These are phyloP conservation scores for Podila epigama DNA, from an alignment of 192 early-diverging fungal species.

Conservation along the genomic window DNA sequence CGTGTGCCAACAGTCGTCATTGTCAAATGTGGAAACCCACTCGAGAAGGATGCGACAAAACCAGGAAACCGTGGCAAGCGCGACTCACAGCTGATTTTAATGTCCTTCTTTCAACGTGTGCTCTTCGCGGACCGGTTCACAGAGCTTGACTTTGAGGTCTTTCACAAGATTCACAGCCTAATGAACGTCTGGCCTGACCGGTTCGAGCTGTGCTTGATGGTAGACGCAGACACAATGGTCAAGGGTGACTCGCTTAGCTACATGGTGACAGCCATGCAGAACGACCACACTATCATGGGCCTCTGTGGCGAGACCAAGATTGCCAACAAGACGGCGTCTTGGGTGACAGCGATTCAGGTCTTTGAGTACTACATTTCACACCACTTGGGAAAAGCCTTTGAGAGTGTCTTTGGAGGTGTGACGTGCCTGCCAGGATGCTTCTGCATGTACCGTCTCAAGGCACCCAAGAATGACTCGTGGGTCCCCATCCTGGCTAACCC, in stretches of 20 bases:
- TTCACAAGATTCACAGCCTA: conserved; percentile 80
- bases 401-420: conserved; percentile 96
- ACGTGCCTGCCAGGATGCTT: conserved; percentile 98
- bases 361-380: conserved; percentile 99
- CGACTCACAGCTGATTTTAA: conserved; percentile 95
- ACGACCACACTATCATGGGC: conserved; percentile 93
- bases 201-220: conserved; percentile 83
- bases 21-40: conserved; percentile 76
- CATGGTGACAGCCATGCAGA: conserved; percentile 93
- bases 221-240: conserved; percentile 94
- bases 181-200: conserved; percentile 88
- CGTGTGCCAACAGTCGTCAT: conserved; percentile 72
- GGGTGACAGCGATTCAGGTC: conserved; percentile 92
- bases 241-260: conserved; percentile 77
- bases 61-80: conserved; percentile 96
- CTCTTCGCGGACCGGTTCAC: conserved; percentile 88
- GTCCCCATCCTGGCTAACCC: conserved; percentile 90
- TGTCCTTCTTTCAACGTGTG: conserved; percentile 89
- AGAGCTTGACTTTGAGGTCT: conserved; percentile 91
- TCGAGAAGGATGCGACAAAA: conserved; percentile 70
- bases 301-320: conserved; percentile 98
- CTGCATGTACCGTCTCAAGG: conserved; percentile 98
- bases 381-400: conserved; percentile 93
- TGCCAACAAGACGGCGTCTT: conserved; percentile 86
- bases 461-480: conserved; percentile 68